Conservation (phyloP, 352 stramenopile genomes). For the Paralagenidium karlingii region DNA sequence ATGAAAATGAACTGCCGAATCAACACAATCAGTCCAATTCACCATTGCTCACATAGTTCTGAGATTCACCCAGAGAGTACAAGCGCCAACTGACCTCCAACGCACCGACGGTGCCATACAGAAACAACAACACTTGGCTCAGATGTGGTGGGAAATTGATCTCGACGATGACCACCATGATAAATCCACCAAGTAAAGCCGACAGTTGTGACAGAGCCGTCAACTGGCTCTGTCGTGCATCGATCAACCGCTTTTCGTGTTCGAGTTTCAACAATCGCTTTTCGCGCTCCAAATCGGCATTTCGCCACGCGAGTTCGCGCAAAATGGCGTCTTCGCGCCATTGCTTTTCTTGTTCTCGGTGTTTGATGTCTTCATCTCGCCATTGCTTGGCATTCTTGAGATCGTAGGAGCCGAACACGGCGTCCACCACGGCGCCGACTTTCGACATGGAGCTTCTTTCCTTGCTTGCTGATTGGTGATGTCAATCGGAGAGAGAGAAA, state of each 20-base stretch:
- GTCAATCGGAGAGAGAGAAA: too few species aligned
- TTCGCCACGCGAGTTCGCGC: slow-evolving; percentile 51
- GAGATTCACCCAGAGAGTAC: too few species aligned
- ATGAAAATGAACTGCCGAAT: slow-evolving; percentile 51
- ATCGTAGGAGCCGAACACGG: slow-evolving; percentile 76
- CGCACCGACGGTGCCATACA: slow-evolving; percentile 41
- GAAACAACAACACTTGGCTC: slow-evolving; percentile 31
- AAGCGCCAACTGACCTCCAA: slow-evolving; percentile 21
- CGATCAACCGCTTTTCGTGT: slow-evolving; percentile 65
- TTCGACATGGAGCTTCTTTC: not conserved
- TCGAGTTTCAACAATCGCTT: slow-evolving; percentile 61
- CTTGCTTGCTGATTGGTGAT: too few species aligned
- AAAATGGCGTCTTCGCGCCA: slow-evolving; percentile 63
- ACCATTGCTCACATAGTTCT: too few species aligned
- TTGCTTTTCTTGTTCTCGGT: slow-evolving; percentile 69
- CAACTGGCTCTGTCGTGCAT: slow-evolving; percentile 52
- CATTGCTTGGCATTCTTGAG: slow-evolving; percentile 78
- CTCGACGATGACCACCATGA: slow-evolving; percentile 63
- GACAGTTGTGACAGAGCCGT: slow-evolving; percentile 46
- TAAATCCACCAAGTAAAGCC: slow-evolving; percentile 52
- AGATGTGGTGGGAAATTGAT: slow-evolving; percentile 31
- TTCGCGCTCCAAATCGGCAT: slow-evolving; percentile 55
- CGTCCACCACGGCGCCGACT: slow-evolving; percentile 37
- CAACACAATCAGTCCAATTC: not conserved
- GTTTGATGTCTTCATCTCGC: slow-evolving; percentile 62